Base-by-base conservation (phyloP, 805 yeast species). In the Metschnikowia koreensis region DNA sequence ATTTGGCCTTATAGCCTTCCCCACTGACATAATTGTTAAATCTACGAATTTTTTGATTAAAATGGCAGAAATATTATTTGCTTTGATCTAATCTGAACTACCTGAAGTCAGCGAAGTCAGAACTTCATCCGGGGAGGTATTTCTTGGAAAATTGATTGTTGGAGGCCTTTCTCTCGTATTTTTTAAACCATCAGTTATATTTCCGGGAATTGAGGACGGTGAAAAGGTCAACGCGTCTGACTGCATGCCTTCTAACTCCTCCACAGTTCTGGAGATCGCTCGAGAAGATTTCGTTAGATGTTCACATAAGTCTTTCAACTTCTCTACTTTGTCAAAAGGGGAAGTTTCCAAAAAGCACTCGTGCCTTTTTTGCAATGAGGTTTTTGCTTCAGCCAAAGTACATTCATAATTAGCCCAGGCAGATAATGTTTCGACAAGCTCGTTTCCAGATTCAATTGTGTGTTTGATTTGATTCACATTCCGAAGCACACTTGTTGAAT, bases 401-500 rank as follows among this genome's bases (percentile, higher is more conserved):
- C 43, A 41, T 42, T 50, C 53, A 28, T 45, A 45, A 22, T 45
- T 41, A 5, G 49, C 46, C 53, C 53, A 50, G 4, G 41, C 13
- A 6, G 28, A 41, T 16, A 50, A 38, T 8, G 49, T 50, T 8
- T 13, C 10, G 22, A 50, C 29, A n/a, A 50, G 53, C 27, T 29
- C 41, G 7, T 31, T 31, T 6, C 53, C 53, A 31, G 47, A 37
- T 2, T 45, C 46, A 15, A 45, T 31, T 12, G 42, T 38, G 11
- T 40, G 45, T 10, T 34, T 34, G 26, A 49, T 31, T 10, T 41
- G 45, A 15, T 10, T 31, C 7, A 36, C 33, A n/a, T 26, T 34
- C 15, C 29, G 33, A 6, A 36, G 36, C 2, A 40, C 22, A 10
- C 12, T 29, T n/a, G 34, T 41, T 6, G 48, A 44, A 15, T 22